Percentiles rank a stretch among this genome's conserved stretches.
phyloP scores from a whole-genome alignment of 306 rosid species.

The Prunus mume region DNA sequence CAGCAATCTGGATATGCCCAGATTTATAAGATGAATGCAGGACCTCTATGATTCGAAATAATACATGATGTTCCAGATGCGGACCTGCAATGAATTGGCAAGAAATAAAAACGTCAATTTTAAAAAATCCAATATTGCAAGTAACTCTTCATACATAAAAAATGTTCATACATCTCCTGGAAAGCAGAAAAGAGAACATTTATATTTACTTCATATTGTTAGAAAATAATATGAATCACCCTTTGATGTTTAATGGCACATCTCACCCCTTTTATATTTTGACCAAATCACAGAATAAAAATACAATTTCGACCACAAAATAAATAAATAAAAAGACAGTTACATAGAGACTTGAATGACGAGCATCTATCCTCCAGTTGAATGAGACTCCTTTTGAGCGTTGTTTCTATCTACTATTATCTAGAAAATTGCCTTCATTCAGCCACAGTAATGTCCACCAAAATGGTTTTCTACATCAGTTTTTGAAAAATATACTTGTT shows the following conservation, averaged over 20 bases:
- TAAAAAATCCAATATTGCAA: background rate
- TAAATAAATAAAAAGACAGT: background rate
- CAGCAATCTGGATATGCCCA: constrained; percentile 54
- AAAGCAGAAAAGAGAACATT: background rate
- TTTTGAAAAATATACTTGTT: background rate
- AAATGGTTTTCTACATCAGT: background rate
- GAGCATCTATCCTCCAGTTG: background rate
- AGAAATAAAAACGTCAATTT: constrained; percentile 9
- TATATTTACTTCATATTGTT: background rate
- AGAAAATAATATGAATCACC: background rate
- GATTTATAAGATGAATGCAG: constrained; percentile 61
- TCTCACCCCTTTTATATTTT: background rate
- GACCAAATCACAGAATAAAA: background rate
- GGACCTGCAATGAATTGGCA: constrained; percentile 49
- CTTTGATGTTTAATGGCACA: background rate
- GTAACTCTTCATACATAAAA: background rate
- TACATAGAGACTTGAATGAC: background rate
- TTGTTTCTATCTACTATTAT: background rate
- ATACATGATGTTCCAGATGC: constrained; percentile 49
- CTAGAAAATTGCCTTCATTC: background rate
- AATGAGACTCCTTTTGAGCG: background rate
- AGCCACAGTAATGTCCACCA: background rate
- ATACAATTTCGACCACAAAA: too few species aligned
- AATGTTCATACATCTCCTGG: background rate
- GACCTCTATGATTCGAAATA: constrained; percentile 58